Percentiles rank a stretch among this genome's conserved stretches.
Evolutionary conservation across 345 rosid species (phyloP).

Genomic region (Eucalyptus camaldulensis): DNA sequence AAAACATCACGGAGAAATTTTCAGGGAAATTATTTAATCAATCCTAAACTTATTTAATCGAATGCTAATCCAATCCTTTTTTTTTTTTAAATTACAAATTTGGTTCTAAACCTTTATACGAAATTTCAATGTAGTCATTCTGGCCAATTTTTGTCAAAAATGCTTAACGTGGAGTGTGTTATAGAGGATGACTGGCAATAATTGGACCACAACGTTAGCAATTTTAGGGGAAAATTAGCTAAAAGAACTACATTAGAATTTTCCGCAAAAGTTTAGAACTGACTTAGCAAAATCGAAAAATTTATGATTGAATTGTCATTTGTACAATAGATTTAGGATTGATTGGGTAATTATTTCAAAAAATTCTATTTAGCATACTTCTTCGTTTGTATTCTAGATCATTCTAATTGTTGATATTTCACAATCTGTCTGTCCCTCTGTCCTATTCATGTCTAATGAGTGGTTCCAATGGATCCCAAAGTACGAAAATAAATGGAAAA

Average conservation of each 20-base stretch:
- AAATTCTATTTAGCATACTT: neutral
- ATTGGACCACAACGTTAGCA: neutral
- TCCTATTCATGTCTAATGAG: neutral
- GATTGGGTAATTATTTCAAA: neutral
- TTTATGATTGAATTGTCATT: neutral
- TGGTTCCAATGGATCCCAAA: neutral
- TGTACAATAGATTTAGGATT: accelerated
- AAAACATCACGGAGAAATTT: neutral
- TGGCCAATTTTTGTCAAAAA: accelerated
- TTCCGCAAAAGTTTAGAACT: accelerated
- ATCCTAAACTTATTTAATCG: neutral
- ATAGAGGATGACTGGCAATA: neutral
- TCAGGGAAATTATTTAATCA: neutral
- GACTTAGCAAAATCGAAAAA: neutral
- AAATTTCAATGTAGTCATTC: neutral
- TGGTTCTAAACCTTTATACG: accelerated
- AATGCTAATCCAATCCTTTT: neutral
- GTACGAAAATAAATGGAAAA: neutral
- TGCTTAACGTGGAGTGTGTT: neutral
- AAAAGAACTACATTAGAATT: neutral
- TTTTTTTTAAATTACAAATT: neutral
- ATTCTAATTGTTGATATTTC: neutral
- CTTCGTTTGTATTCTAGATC: neutral
- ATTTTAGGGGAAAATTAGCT: no score
- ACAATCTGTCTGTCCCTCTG: neutral